phyloP scores from a whole-genome alignment of 2,329 filamentous ascomycete genomes.

The Magnaporthiopsis poae region DNA sequence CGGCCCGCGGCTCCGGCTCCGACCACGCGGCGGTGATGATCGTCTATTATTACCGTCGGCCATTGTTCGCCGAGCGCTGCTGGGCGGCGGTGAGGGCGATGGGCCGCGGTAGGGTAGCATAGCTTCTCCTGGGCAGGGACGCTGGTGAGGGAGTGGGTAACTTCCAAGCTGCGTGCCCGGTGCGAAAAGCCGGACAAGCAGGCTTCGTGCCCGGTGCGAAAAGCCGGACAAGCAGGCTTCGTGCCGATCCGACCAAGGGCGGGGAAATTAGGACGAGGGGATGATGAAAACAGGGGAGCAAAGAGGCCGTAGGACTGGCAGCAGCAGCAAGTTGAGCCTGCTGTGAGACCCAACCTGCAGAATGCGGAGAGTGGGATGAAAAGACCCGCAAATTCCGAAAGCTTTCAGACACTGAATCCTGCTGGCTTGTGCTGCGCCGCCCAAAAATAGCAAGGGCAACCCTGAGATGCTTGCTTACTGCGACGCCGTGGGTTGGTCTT shows the following conservation, averaged over 20 bases:
- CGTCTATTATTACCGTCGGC: neutral
- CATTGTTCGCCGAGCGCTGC: neutral
- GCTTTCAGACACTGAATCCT: neutral
- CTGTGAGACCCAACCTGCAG: neutral
- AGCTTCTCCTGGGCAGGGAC: neutral
- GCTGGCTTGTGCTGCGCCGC: neutral
- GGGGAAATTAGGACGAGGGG: neutral
- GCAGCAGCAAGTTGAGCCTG: neutral
- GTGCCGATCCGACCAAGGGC: no score
- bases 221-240: neutral
- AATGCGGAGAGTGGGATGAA: neutral
- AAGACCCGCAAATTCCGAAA: neutral
- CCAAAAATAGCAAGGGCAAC: neutral
- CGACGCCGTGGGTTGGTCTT: neutral
- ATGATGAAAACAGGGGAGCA: neutral
- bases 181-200: neutral
- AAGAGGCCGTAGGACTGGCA: no score
- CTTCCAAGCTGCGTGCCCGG: neutral
- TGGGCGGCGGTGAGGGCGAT: constrained; percentile 5
- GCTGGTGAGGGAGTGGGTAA: neutral
- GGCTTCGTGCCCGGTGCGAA: neutral
- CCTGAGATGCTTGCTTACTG: neutral
- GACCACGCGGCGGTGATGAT: neutral
- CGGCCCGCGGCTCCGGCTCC: constrained; percentile 1
- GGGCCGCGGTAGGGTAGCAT: constrained; percentile 1